phyloP scores from a whole-genome alignment of 2,329 filamentous ascomycete species.

The Penicillium digitatum region DNA sequence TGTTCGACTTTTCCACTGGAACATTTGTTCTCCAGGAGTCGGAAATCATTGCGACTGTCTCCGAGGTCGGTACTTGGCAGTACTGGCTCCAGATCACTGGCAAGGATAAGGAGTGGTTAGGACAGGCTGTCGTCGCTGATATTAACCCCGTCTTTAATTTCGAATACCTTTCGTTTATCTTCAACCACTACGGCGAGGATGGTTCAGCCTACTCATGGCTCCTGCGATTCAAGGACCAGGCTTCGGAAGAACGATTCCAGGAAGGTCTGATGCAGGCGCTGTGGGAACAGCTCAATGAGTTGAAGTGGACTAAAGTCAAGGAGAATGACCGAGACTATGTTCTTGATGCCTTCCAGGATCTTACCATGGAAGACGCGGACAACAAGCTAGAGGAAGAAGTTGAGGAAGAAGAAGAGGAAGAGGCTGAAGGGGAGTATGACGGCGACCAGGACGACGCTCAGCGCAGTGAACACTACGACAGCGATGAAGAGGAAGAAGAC shows the following conservation, averaged over 20 bases:
- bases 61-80: conserved; percentile 83
- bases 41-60: conserved; percentile 71
- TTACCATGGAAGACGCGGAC: conserved; percentile 79
- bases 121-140: conserved; percentile 78
- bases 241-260: conserved; percentile 79
- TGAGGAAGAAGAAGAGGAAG: conserved; percentile 52
- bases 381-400: conserved; percentile 55
- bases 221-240: conserved; percentile 80
- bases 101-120: conserved; percentile 75
- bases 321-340: conserved; percentile 92
- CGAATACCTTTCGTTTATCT: conserved; percentile 97
- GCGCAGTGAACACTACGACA: conserved; percentile 69
- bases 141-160: conserved; percentile 99
- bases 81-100: conserved; percentile 90
- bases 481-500: conserved; percentile 76
- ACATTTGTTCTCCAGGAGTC: conserved; percentile 79
- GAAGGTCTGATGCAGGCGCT: conserved; percentile 91
- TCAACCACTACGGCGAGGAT: conserved; percentile 90
- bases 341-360: conserved; percentile 88
- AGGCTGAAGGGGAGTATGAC: conserved; percentile 58
- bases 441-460: conserved; percentile 61
- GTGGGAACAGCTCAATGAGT: conserved; percentile 93
- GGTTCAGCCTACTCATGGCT: conserved; percentile 94
- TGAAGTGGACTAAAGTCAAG: conserved; percentile 91
- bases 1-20: conserved; percentile 85